phyloP scores from a whole-genome alignment of 2,329 filamentous ascomycete genomes.

The Cladosporium sp. region DNA sequence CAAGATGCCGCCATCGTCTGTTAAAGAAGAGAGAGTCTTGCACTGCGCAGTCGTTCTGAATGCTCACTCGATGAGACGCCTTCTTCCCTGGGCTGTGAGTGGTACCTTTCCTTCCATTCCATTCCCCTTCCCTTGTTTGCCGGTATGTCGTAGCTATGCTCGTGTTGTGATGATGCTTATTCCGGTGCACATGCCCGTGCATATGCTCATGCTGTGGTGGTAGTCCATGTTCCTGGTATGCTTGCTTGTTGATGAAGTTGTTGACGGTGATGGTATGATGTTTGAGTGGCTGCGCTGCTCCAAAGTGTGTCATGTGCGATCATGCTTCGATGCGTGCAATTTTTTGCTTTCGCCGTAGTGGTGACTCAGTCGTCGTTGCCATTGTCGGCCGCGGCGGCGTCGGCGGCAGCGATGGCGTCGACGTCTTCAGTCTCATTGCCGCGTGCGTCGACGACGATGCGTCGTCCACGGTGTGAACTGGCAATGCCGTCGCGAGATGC shows the following conservation, averaged over 20 bases:
- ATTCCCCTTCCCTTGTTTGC: background rate
- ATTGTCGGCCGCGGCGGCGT: background rate
- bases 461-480: conserved; percentile 69
- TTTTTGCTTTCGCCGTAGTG: background rate
- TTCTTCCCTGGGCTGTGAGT: background rate
- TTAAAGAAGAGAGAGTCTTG: too few relatives aligned
- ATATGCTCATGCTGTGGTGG: background rate
- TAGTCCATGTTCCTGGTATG: background rate
- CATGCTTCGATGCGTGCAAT: too few relatives aligned
- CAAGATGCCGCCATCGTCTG: too few relatives aligned
- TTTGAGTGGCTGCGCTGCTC: background rate
- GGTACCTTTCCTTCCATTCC: too few relatives aligned
- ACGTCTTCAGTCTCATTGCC: conserved; percentile 33
- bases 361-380: background rate
- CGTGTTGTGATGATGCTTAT: background rate
- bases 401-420: conserved; percentile 19
- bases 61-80: background rate
- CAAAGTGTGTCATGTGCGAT: background rate
- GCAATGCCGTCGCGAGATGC: conserved; percentile 84
- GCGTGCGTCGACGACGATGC: conserved; percentile 56
- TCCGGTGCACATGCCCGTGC: background rate
- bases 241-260: background rate
- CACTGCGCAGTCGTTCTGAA: too few relatives aligned
- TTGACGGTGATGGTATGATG: background rate
- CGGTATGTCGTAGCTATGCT: background rate